phyloP scores from a whole-genome alignment of 495 filamentous ascomycete species.

The Penicillium silybi region DNA sequence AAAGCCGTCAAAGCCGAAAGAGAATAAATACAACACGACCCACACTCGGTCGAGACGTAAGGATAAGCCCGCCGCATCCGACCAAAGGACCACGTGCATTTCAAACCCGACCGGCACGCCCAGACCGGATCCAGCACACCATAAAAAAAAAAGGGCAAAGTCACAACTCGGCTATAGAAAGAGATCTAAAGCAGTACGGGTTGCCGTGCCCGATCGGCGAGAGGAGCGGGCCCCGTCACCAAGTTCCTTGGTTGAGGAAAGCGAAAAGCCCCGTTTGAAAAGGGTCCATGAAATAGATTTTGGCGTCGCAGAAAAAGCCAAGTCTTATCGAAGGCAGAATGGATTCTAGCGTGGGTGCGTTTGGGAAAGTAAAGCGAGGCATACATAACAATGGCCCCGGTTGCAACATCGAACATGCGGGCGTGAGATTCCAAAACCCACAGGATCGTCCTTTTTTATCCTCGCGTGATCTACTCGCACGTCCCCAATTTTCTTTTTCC shows the following conservation, averaged over 20 bases:
- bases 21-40: neutral
- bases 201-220: constrained; percentile 3
- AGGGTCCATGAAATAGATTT: neutral
- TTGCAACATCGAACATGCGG: constrained; percentile 10
- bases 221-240: constrained; percentile 2
- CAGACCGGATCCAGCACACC: neutral
- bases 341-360: neutral
- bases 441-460: constrained; percentile 11
- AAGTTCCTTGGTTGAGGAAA: neutral
- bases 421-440: constrained; percentile 4
- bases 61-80: neutral
- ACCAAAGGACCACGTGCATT: neutral
- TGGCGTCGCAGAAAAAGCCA: constrained; percentile 1
- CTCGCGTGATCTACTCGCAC: constrained; percentile 19
- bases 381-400: neutral
- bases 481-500: neutral
- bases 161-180: neutral
- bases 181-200: neutral
- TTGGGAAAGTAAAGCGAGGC: constrained; percentile 19
- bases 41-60: neutral
- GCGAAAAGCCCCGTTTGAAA: neutral
- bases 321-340: neutral
- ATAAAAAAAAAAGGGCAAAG: neutral
- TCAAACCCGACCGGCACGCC: neutral
- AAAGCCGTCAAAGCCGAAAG: neutral